Percentiles rank a stretch among this genome's conserved stretches.
Conservation (phyloP, 768 basidiomycete species). For the Naganishia onofrii region DNA sequence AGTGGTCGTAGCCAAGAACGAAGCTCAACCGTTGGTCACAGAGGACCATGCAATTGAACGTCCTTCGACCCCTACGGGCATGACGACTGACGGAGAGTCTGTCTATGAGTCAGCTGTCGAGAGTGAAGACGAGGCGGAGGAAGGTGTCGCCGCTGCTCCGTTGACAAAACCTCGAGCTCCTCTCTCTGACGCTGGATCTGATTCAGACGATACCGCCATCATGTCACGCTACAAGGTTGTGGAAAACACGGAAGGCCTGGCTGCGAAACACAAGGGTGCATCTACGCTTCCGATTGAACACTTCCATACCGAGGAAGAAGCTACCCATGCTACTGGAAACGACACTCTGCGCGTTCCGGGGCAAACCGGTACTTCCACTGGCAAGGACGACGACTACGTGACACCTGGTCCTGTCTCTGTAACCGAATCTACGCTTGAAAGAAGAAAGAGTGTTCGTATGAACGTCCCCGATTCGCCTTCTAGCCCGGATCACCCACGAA, state of each 20-base stretch:
- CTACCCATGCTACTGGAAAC: background rate
- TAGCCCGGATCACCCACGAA: constrained; percentile 25
- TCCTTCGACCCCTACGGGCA: constrained; percentile 33
- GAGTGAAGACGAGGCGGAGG: constrained; percentile 34
- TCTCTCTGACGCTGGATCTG: constrained; percentile 9
- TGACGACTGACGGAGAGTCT: constrained; percentile 40
- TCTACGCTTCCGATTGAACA: constrained; percentile 4
- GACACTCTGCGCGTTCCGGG: constrained; percentile 13
- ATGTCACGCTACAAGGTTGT: constrained; percentile 42
- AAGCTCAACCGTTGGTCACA: constrained; percentile 25
- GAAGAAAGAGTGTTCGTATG: constrained; percentile 48
- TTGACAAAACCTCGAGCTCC: background rate
- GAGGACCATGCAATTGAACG: constrained; percentile 32
- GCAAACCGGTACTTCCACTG: background rate
- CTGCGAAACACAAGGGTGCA: constrained; percentile 19
- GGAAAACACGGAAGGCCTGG: constrained; percentile 38
- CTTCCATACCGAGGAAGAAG: constrained; percentile 7
- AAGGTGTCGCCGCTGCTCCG: constrained; percentile 15
- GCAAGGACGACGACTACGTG: constrained; percentile 12
- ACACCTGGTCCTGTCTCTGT: constrained; percentile 21
- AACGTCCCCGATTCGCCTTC: constrained; percentile 44
- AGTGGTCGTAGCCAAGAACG: constrained; percentile 4
- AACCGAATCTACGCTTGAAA: constrained; percentile 29
- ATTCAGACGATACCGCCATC: constrained; percentile 30
- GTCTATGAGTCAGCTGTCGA: constrained; percentile 49